Evolutionary conservation across 805 yeast genomes (phyloP), one percentile per base, ranked within the genome.

Genomic region (Kodamaea kakaduensis): DNA sequence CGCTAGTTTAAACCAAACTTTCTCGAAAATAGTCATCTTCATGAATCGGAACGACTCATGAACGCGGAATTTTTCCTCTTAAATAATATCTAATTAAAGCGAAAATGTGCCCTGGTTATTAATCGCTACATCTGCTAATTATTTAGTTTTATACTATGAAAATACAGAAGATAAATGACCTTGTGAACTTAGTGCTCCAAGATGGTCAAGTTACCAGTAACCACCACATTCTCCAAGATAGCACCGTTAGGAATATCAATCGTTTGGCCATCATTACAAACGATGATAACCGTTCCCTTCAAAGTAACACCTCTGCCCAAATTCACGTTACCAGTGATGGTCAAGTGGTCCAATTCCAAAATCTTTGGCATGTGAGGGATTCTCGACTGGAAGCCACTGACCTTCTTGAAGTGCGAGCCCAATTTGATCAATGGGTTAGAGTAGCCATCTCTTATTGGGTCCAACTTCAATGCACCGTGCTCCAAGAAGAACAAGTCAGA

Each of bases 171-270:
- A 25, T 6, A 17, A 5, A 25, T 13, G 5, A 12, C 17, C 27
- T 19, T 19, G 6, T 9, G 22, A 6, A 19, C 21, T 36, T 63
- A 88, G 63, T 89, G 97, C 68, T 89, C 97, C 54, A 89, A 75
- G 52, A 93, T 89, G 54, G 94, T 87, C 65, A 90, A 75, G 68
- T 86, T 88, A 61, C 98, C 98, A 35, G 98, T 90, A 52, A 90
- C 86, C 44, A 90, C 98, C 34, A 90, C 97, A 57, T 93, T 93
- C 64, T 93, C 98, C 54, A 93, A 74, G 36, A 89, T 73, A 9
- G 95, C 78, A 25, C 98, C 98, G 56, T 93, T 89, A 51, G 98
- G 98, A 71, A 93, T 87, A 58, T 93, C 97, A 53, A 93, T 93
- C 69, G 78, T 85, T 59, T 88, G 93, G 43, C 97, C 97, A 56